phyloP scores from a whole-genome alignment of 2,329 filamentous ascomycete genomes.

The Fusarium newnesense region DNA sequence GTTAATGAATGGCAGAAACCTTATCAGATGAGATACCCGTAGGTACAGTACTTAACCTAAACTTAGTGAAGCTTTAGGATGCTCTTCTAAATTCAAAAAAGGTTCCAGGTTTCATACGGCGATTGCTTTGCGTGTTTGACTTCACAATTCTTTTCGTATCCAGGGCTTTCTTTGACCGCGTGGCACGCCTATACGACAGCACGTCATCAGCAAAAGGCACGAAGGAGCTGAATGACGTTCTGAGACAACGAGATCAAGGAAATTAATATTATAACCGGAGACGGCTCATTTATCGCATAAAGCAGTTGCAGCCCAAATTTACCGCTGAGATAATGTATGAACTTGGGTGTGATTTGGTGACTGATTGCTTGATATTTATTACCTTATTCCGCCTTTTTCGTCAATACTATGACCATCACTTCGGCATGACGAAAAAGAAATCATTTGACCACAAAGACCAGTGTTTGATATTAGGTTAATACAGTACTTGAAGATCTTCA shows the following conservation, averaged over 20 bases:
- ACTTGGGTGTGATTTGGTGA: neutral
- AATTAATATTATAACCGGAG: neutral
- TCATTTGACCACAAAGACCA: neutral
- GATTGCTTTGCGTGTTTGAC: neutral
- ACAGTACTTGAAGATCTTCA: neutral
- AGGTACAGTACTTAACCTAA: neutral
- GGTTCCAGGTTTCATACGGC: neutral
- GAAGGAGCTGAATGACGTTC: neutral
- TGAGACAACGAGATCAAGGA: constrained; percentile 6
- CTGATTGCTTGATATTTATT: neutral
- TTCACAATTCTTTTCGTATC: neutral
- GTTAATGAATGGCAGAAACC: neutral
- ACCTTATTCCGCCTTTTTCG: neutral
- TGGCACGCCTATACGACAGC: neutral
- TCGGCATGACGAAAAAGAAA: neutral
- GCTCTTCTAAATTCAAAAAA: neutral
- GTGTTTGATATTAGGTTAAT: neutral
- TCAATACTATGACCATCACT: neutral
- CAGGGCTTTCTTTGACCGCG: neutral
- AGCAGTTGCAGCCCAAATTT: neutral
- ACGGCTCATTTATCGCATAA: too few species aligned
- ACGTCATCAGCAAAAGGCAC: constrained; percentile 23
- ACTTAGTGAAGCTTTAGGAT: neutral
- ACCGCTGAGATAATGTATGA: neutral
- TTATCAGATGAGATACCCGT: neutral